Base-by-base conservation (phyloP, 768 basidiomycete genomes). In the Lentinus brumalis region DNA sequence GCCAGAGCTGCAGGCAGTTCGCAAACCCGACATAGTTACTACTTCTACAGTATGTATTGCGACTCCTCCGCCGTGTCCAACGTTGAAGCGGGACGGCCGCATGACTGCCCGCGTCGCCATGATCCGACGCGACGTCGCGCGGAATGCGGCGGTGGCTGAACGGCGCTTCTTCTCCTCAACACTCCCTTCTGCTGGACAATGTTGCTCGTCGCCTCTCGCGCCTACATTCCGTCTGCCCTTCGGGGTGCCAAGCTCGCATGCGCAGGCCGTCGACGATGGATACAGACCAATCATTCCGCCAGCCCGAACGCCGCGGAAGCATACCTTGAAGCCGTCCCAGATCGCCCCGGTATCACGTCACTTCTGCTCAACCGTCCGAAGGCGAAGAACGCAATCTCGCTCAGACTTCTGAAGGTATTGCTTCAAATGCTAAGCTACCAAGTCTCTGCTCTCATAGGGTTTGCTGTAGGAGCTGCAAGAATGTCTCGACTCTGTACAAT, bases 311-410 rank as follows among this genome's bases (percentile, higher is more conserved):
- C 71, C n/a, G 53, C 18, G 56, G 76, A 78, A 59, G 79, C 73
- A 12, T 79, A 74, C 66, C 75, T 91, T 30, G 81, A 88, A 68
- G 79, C 81, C 18, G 69, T 85, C 15, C 64, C 72, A 31, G 78
- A 80, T 15, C 78, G 84, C 65, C 84, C 86, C 8, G 91, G 92
- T 8, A 80, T 94, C 52, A 79, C 83, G 18, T 89, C 82, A 65
- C 79, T 96, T 18, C 84, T 85, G n/a, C 83, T 96, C 59, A 91
- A 95, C 70, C 80, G 91, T 60, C 91, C 92, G 8, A 81, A 88
- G 66, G 87, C 84, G 67, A 94, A 87, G 81, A 96, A 96, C 76
- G 92, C 94, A 21, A 91, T 96, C 47, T 94, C 92, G 3, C 75
- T 85, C 61, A 77, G 77, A 39, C 80, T 96, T 63, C 78, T 96